Percentiles rank a stretch among this genome's conserved stretches.
Evolutionary conservation across 164 flowering plant genomes (phyloP).

Genomic region (Vitis rupestris): DNA sequence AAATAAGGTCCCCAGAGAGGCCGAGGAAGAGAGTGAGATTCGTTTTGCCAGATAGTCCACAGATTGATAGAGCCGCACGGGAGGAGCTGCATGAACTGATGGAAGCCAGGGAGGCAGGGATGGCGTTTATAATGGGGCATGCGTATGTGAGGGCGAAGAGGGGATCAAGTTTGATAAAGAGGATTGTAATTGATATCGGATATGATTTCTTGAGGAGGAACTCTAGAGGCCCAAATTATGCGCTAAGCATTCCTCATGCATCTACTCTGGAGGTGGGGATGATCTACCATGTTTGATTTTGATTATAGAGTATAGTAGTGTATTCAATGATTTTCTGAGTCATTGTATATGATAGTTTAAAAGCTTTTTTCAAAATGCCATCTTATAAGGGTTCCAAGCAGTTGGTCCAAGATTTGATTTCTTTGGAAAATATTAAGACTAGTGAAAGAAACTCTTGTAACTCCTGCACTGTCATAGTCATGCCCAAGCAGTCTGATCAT

Average conservation of each 20-base stretch:
- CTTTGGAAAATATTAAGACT: neutral
- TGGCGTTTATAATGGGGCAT: slow-evolving; percentile 71
- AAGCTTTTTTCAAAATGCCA: neutral
- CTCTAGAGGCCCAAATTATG: slow-evolving; percentile 52
- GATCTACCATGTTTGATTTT: slow-evolving; percentile 51
- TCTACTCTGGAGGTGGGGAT: slow-evolving; percentile 77
- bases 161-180: slow-evolving; percentile 71
- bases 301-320: slow-evolving; percentile 2
- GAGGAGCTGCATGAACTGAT: slow-evolving; percentile 63
- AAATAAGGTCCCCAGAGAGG: slow-evolving; percentile 29
- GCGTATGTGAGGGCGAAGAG: slow-evolving; percentile 59
- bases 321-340: slow-evolving; percentile 3
- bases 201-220: slow-evolving; percentile 86
- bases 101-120: slow-evolving; percentile 86
- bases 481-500: too few relatives aligned
- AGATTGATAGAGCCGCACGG: slow-evolving; percentile 26
- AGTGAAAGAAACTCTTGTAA: too few relatives aligned
- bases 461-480: too few relatives aligned
- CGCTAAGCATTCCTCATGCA: slow-evolving; percentile 55
- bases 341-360: slow-evolving; percentile 20
- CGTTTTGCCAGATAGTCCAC: slow-evolving; percentile 57
- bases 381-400: neutral
- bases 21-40: slow-evolving; percentile 73
- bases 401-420: neutral
- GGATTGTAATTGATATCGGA: slow-evolving; percentile 57